Percentiles rank a stretch among this genome's conserved stretches.
Conservation (phyloP, 768 basidiomycete genomes). For the Amylocystis lapponica region DNA sequence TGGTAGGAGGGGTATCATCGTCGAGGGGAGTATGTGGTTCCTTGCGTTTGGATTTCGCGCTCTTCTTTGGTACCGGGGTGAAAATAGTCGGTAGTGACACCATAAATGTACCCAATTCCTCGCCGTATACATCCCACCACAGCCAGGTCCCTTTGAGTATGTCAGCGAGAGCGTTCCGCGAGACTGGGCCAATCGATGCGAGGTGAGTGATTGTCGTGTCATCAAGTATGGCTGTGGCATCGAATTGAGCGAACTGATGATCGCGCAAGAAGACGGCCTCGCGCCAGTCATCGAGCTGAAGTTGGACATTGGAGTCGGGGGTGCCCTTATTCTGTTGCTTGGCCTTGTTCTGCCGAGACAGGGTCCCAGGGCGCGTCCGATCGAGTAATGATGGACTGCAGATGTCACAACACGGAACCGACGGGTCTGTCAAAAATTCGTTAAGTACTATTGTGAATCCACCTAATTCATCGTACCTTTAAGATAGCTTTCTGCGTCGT, state of each 20-base stretch:
- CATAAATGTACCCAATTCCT: not conserved
- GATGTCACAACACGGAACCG: conserved; percentile 8
- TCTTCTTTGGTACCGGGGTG: not conserved
- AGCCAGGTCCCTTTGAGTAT: not conserved
- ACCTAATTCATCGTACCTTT: not conserved
- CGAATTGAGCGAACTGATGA: conserved; percentile 1
- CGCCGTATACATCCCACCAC: not conserved
- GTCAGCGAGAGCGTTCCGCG: not conserved
- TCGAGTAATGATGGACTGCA: conserved; percentile 5
- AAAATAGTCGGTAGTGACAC: not conserved
- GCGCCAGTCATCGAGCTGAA: conserved; percentile 1
- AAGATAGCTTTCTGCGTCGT: conserved; percentile 1
- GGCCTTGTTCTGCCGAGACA: not conserved
- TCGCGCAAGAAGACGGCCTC: conserved; percentile 2
- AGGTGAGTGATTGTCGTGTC: not conserved
- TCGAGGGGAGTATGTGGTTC: no score
- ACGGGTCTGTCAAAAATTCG: no score
- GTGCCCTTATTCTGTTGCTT: not conserved
- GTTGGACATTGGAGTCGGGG: not conserved
- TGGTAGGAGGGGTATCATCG: no score
- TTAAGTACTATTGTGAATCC: no score
- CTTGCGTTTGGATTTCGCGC: no score
- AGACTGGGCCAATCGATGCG: not conserved
- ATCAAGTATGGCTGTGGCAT: conserved; percentile 3
- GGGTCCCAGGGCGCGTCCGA: not conserved